Conservation (phyloP, 2,329 filamentous ascomycete species). For the Bisporella sp. region DNA sequence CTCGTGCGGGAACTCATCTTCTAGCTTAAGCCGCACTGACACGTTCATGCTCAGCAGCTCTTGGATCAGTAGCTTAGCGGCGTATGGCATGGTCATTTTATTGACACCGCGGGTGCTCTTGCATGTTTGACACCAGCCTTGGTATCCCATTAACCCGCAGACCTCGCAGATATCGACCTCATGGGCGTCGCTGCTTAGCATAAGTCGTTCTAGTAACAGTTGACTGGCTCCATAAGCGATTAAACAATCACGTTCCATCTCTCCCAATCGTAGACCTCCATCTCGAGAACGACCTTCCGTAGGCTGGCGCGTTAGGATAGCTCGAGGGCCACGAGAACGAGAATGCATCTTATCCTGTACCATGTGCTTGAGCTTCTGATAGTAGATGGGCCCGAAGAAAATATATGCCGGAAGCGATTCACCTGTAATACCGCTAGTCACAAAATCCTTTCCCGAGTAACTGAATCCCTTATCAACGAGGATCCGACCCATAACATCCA, state of each 20-base stretch:
- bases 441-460: slow-evolving; percentile 95
- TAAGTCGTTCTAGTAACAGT: slow-evolving; percentile 83
- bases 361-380: slow-evolving; percentile 99
- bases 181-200: slow-evolving; percentile 89
- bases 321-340: slow-evolving; percentile 79
- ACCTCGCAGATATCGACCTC: slow-evolving; percentile 89
- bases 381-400: slow-evolving; percentile 98
- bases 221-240: slow-evolving; percentile 96
- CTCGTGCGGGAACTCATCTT: slow-evolving; percentile 75
- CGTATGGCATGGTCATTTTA: slow-evolving; percentile 95
- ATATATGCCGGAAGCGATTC: slow-evolving; percentile 92
- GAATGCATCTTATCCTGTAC: slow-evolving; percentile 99
- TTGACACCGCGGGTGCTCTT: slow-evolving; percentile 77
- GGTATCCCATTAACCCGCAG: slow-evolving; percentile 93
- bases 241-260: slow-evolving; percentile 98
- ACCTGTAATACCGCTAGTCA: slow-evolving; percentile 91
- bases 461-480: slow-evolving; percentile 86
- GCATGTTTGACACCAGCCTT: slow-evolving; percentile 91
- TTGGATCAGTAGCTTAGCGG: slow-evolving; percentile 91
- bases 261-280: slow-evolving; percentile 85
- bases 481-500: slow-evolving; percentile 83
- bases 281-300: slow-evolving; percentile 92
- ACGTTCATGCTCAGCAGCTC: slow-evolving; percentile 98
- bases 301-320: slow-evolving; percentile 88
- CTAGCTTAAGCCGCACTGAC: slow-evolving; percentile 81